Evolutionary conservation across 2,329 filamentous ascomycete species (phyloP), one percentile per base, ranked within the genome.

Genomic region (Exophiala spinifera): DNA sequence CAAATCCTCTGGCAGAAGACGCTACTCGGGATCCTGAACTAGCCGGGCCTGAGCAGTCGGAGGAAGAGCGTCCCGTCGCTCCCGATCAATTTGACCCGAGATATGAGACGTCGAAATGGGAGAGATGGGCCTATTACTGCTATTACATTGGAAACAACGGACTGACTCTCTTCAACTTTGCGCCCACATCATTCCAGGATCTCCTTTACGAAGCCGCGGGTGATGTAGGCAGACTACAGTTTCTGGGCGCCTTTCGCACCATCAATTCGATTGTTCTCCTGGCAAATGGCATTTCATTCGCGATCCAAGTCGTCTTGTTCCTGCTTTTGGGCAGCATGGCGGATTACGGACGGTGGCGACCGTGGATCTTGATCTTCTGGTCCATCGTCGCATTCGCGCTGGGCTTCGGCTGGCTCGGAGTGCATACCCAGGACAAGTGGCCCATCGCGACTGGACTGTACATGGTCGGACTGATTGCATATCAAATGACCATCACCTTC

Each of bases 101-200:
- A 56, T 80, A 74, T 60, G 73, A 76, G 61, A 82, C 81, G 1
- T 73, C 76, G 2, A 73, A 69, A 53, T 71, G 66, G 65, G 81
- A 84, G 64, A 78, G 83, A 7, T 84, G 78, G 78, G 72, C 77
- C 39, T 82, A 81, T 65, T 82, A 81, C 66, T 68, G 70, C 68
- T 86, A 86, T 68, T 87, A 87, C 65, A 78, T 86, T 48, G 84
- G 84, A 44, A 81, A 85, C 65, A 87, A 87, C 66, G 84, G 84
- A 4, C 76, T 77, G 57, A 77, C 77, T 7, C 72, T 80, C 46
- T 85, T 85, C 77, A 86, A 84, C 65, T 86, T 85, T 65, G 83
- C 77, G 2, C 82, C 82, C 1, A 84, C 82, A 2, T 80, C 81
- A 15, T 85, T 85, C 53, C 84, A 87, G 63, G 85, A 86, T 61